A percentile compares a stretch with the other conserved stretches of the same genome.
phyloP scores from a whole-genome alignment of 768 basidiomycete genomes.

The Agaricus sinodeliciosus region DNA sequence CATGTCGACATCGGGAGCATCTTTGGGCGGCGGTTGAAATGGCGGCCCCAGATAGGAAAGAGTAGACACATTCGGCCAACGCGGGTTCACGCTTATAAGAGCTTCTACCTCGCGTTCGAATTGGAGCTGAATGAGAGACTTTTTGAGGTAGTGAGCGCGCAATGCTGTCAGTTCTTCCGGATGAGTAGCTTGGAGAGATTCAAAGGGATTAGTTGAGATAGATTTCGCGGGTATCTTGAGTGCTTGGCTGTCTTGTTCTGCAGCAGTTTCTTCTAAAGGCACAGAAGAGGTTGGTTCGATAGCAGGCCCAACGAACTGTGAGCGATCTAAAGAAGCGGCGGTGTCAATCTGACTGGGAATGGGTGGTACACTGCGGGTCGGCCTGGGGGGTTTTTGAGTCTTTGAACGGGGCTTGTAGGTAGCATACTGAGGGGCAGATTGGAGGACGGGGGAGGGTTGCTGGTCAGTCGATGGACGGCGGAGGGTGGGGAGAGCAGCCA shows the following conservation, averaged over 20 bases:
- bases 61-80: conserved; percentile 39
- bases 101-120: conserved; percentile 76
- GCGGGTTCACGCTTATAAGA: conserved; percentile 32
- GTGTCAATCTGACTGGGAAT: neutral
- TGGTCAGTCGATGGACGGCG: neutral
- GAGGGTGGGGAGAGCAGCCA: neutral
- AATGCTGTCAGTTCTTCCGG: conserved; percentile 62
- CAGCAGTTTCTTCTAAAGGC: neutral
- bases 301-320: neutral
- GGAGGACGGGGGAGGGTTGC: neutral
- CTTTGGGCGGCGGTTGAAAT: conserved; percentile 65
- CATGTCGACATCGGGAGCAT: conserved; percentile 56
- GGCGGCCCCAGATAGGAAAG: conserved; percentile 88
- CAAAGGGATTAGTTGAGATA: conserved; percentile 1
- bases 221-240: neutral
- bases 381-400: neutral
- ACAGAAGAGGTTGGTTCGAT: neutral
- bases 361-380: conserved; percentile 9
- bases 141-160: conserved; percentile 97
- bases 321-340: neutral
- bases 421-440: conserved; percentile 3
- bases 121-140: conserved; percentile 84
- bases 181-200: conserved; percentile 4
- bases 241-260: neutral
- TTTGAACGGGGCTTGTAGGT: neutral